A percentile compares a stretch with the other conserved stretches of the same genome.
Conservation (phyloP, 1,139 yeast species). For the Debaryomycetaceae sp. region DNA sequence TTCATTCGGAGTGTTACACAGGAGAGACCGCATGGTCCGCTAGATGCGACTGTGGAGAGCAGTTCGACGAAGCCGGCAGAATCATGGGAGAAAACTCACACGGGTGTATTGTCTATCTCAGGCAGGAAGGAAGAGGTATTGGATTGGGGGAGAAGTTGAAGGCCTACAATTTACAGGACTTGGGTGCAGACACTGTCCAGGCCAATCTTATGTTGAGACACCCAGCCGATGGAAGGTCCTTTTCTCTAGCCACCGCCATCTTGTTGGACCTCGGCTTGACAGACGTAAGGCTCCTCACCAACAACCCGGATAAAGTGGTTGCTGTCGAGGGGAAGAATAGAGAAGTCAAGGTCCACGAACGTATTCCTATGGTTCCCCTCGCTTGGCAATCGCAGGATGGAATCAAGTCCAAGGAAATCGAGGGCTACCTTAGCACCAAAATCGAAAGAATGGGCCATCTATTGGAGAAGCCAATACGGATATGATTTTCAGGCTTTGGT, state of each 20-base stretch:
- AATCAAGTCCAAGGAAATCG: slow-evolving; percentile 79
- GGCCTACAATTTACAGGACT: slow-evolving; percentile 94
- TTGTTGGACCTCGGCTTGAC: slow-evolving; percentile 74
- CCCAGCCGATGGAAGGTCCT: slow-evolving; percentile 95
- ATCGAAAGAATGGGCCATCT: slow-evolving; percentile 97
- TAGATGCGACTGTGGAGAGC: slow-evolving; percentile 98
- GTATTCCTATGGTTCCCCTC: slow-evolving; percentile 95
- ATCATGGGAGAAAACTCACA: slow-evolving; percentile 82
- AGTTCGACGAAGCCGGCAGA: slow-evolving; percentile 95
- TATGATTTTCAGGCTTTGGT: slow-evolving; percentile 8
- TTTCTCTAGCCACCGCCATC: slow-evolving; percentile 91
- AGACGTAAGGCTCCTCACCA: slow-evolving; percentile 77
- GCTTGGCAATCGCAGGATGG: slow-evolving; percentile 77
- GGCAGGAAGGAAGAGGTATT: slow-evolving; percentile 98
- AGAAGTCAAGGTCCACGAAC: slow-evolving; percentile 67
- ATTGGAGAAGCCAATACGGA: slow-evolving; percentile 54
- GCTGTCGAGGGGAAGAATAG: slow-evolving; percentile 87
- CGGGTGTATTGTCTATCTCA: slow-evolving; percentile 91
- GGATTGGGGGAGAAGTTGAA: slow-evolving; percentile 95
- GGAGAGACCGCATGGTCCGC: slow-evolving; percentile 99
- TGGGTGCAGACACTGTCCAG: slow-evolving; percentile 98
- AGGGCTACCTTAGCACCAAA: slow-evolving; percentile 89
- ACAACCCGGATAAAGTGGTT: slow-evolving; percentile 92
- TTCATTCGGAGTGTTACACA: slow-evolving; percentile 96
- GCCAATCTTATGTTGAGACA: slow-evolving; percentile 90